A percentile compares a stretch with the other conserved stretches of the same genome.
These are phyloP conservation scores for Karstenula rhodostoma DNA, from an alignment of 2,329 filamentous ascomycete genomes.

Conservation along the genomic window DNA sequence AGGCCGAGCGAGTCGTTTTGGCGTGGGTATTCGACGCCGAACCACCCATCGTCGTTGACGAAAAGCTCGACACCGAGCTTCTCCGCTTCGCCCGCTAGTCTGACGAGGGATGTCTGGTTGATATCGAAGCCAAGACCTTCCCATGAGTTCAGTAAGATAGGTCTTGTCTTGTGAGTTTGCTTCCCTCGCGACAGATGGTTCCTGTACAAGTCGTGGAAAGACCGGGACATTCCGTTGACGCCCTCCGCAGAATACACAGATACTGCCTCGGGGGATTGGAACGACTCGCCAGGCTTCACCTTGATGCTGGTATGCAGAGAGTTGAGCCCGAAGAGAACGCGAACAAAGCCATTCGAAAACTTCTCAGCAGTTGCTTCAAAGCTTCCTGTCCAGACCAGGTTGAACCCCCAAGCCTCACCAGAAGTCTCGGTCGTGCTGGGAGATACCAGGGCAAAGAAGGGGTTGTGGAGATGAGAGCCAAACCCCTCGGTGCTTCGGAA, in stretches of 20 bases:
- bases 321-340: constrained; percentile 68
- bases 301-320: constrained; percentile 67
- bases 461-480: constrained; percentile 70
- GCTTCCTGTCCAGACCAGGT: constrained; percentile 70
- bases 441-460: constrained; percentile 66
- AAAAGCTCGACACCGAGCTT: constrained; percentile 69
- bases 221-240: constrained; percentile 68
- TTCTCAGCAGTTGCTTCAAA: constrained; percentile 69
- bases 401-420: constrained; percentile 71
- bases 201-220: constrained; percentile 68
- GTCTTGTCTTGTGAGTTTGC: constrained; percentile 61
- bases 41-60: constrained; percentile 74
- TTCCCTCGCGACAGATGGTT: constrained; percentile 68
- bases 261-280: constrained; percentile 69
- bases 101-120: constrained; percentile 64
- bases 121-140: constrained; percentile 68
- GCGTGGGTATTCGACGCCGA: constrained; percentile 69
- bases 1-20: constrained; percentile 65
- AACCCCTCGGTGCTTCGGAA: constrained; percentile 70
- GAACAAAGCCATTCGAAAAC: constrained; percentile 67
- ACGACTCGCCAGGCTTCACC: constrained; percentile 63
- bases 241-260: constrained; percentile 67
- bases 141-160: constrained; percentile 71
- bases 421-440: constrained; percentile 67
- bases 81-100: constrained; percentile 64